Base-by-base conservation (phyloP, 345 rosid genomes). In the Salix caprea region DNA sequence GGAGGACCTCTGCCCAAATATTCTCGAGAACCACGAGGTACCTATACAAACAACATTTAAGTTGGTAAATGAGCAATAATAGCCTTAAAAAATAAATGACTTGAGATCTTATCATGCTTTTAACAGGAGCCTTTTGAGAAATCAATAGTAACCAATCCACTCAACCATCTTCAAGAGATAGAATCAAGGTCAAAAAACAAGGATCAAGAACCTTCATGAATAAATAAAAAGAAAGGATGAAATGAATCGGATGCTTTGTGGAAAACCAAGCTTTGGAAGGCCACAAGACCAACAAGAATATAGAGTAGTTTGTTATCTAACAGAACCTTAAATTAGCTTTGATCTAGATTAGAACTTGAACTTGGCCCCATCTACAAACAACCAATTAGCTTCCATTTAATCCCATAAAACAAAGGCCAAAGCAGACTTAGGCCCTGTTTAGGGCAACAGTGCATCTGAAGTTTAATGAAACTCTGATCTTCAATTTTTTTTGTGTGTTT, bases 1-100 rank as follows among this genome's bases (percentile, higher is more conserved):
- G 97, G 97, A 64, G 97, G 97, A 50, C 96, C 97, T 82, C 92
- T 88, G n/a, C 96, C 91, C 79, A 89, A 74, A 75, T 85, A 87
- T 74, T 93, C 98, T 36, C 93, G 91, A 61, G 97, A 89, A 75
- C 91, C 97, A 71, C 95, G 97, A 62, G 97, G 97, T 7, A 87
- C 92, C 98, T 94, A 26, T 40, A 46, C 69, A 7, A 44, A 42
- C 61, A 24, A n/a, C 11, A 36, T 11, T 23, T 9, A 24, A 18
- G 0, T 46, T 36, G 48, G 50, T 23, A 3, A 11, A 30, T 21
- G 26, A 34, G 19, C 21, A 74, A 30, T 18, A 24, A 61, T 3
- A 64, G 62, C 62, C 4, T 58, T 58, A 5, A n/a, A 4, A n/a
- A 58, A n/a, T 56, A 21, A 0, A 9, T n/a, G 4, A 9, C 11